Conservation (phyloP, 23 red algal species). For the Gracilaria vermiculophylla region DNA sequence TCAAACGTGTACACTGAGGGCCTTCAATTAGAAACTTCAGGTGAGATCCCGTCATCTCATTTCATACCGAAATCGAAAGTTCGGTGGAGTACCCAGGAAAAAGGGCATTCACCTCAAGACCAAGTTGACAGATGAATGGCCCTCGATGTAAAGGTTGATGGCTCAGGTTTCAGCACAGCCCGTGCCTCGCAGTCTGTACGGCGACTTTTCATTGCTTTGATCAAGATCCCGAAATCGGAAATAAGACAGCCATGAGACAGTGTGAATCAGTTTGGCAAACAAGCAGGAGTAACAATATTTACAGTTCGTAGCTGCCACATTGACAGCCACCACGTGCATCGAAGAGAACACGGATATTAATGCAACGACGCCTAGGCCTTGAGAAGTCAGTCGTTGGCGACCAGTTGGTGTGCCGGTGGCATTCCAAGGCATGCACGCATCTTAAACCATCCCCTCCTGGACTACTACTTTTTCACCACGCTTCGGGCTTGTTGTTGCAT, state of each 20-base stretch:
- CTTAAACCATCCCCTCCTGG: constrained; percentile 7
- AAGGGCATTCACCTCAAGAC: no score
- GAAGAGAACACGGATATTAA: not conserved
- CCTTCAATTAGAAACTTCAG: no score
- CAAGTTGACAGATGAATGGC: no score
- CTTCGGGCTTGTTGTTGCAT: not conserved
- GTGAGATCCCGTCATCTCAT: no score
- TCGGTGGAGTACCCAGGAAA: no score
- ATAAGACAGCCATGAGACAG: not conserved
- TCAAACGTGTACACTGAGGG: no score
- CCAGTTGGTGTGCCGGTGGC: not conserved
- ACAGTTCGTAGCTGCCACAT: not conserved
- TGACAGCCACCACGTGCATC: not conserved
- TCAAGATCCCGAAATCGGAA: not conserved
- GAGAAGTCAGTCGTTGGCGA: not conserved
- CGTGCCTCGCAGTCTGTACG: not conserved
- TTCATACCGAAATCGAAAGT: no score
- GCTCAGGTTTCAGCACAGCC: no score
- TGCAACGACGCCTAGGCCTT: not conserved
- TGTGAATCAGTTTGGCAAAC: no score
- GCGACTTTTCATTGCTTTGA: not conserved
- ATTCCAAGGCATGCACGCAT: not conserved
- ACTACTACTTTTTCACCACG: not conserved
- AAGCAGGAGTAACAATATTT: constrained; percentile 19
- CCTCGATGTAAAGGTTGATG: no score